Conservation (phyloP, 78 protist genomes). For the Dictyostelium firmibasis region DNA sequence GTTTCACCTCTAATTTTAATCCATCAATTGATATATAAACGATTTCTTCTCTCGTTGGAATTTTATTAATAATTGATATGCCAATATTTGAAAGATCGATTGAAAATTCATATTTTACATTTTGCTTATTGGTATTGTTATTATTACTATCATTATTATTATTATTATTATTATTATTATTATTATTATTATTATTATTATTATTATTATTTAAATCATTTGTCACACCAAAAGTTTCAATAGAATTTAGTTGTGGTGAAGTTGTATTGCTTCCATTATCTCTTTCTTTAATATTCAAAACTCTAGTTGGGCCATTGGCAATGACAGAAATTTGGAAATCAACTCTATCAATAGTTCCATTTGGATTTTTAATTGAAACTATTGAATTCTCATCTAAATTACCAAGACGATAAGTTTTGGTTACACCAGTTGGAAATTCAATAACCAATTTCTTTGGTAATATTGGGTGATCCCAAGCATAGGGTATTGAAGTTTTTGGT, state of each 20-base stretch:
- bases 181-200: background rate
- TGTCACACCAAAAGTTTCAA: background rate
- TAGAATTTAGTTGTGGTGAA: background rate
- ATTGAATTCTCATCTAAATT: constrained; percentile 53
- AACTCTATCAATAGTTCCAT: background rate
- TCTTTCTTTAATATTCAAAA: constrained; percentile 18
- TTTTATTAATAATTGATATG: constrained; percentile 66
- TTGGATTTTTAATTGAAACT: constrained; percentile 14
- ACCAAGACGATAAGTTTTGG: constrained; percentile 18
- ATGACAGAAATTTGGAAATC: constrained; percentile 40
- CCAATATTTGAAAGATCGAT: constrained; percentile 26
- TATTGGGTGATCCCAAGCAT: constrained; percentile 75
- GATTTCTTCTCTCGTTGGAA: constrained; percentile 52
- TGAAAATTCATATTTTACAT: constrained; percentile 1
- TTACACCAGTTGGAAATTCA: constrained; percentile 47
- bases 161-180: background rate
- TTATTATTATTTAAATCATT: background rate
- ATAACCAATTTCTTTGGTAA: constrained; percentile 40
- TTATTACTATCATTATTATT: background rate
- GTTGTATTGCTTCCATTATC: background rate
- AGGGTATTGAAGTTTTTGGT: constrained; percentile 21
- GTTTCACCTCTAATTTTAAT: constrained; percentile 39
- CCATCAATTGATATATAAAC: constrained; percentile 54
- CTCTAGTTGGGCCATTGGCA: constrained; percentile 69
- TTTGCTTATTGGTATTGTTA: background rate